Percentiles rank a stretch among this genome's conserved stretches.
phyloP scores from a whole-genome alignment of 1,284 basidiomycete genomes.

The Xerocomus minutiporus region DNA sequence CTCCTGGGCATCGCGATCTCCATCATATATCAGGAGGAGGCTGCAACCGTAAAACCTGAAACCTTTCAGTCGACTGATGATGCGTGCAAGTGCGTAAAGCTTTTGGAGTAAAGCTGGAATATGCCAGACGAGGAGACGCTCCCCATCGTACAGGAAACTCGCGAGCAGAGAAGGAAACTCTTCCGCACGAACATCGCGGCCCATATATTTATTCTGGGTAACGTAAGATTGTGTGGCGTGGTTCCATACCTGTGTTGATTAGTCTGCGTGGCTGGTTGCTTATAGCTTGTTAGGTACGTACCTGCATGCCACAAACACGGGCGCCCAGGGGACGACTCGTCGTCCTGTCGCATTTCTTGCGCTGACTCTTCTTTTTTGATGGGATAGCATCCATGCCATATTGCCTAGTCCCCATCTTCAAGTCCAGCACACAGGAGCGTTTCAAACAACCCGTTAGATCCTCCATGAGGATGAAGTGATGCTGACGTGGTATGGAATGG shows the following conservation, averaged over 20 bases:
- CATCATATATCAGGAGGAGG: slow-evolving; percentile 96
- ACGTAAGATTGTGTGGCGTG: slow-evolving; percentile 75
- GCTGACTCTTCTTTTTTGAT: slow-evolving; percentile 94
- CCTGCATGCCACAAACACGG: slow-evolving; percentile 98
- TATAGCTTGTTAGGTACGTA: slow-evolving; percentile 38
- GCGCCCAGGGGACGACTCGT: slow-evolving; percentile 90
- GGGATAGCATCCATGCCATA: slow-evolving; percentile 95
- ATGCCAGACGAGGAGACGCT: slow-evolving; percentile 81
- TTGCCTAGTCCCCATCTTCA: slow-evolving; percentile 99
- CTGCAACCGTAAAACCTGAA: slow-evolving; percentile 99
- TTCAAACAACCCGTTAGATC: slow-evolving; percentile 95
- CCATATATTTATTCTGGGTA: slow-evolving; percentile 96
- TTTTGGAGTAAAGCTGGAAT: slow-evolving; percentile 91
- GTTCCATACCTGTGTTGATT: slow-evolving; percentile 77
- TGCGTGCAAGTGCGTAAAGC: slow-evolving; percentile 89
- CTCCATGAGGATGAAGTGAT: slow-evolving; percentile 98
- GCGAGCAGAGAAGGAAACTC: slow-evolving; percentile 83
- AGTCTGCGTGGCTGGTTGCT: slow-evolving; percentile 7
- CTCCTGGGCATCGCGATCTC: slow-evolving; percentile 83
- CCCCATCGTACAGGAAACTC: slow-evolving; percentile 85
- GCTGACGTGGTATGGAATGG: slow-evolving; percentile 70
- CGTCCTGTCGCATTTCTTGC: slow-evolving; percentile 96
- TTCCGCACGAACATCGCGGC: slow-evolving; percentile 80
- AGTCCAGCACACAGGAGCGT: slow-evolving; percentile 92
- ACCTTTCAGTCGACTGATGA: slow-evolving; percentile 82